Conservation (phyloP, 1,284 basidiomycete species). For the Leccinum subfulvum region DNA sequence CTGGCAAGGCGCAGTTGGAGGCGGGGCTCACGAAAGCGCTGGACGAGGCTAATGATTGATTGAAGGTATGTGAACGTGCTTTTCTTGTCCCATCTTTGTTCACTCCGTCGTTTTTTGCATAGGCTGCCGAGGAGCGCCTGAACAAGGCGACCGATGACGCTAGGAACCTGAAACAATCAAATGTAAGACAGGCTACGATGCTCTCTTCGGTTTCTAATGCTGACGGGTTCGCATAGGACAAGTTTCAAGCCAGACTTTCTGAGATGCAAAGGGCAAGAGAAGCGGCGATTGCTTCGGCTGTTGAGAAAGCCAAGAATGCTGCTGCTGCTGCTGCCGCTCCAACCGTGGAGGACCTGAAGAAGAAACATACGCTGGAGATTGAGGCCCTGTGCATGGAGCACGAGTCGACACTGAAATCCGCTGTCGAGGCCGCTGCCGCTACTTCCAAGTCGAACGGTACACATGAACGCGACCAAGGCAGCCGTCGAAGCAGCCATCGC, state of each 20-base stretch:
- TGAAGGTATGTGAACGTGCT: conserved; percentile 43
- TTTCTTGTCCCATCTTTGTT: neutral
- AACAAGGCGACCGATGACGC: conserved; percentile 48
- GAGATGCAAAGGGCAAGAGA: conserved; percentile 40
- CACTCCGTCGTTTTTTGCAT: neutral
- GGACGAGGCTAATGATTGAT: conserved; percentile 55
- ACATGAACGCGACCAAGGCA: conserved; percentile 32
- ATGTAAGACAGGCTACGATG: conserved; percentile 27
- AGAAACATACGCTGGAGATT: conserved; percentile 60
- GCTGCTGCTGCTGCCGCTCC: conserved; percentile 17
- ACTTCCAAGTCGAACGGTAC: conserved; percentile 39
- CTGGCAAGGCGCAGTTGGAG: conserved; percentile 47
- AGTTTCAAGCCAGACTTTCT: conserved; percentile 42
- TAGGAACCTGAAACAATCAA: conserved; percentile 40
- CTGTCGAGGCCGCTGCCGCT: conserved; percentile 41
- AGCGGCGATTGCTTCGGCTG: conserved; percentile 49
- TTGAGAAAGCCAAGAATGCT: conserved; percentile 54
- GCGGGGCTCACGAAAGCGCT: conserved; percentile 53
- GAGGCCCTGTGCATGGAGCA: conserved; percentile 54
- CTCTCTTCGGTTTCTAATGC: neutral
- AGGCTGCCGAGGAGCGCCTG: conserved; percentile 48
- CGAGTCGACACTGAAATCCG: conserved; percentile 53
- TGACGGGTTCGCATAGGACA: conserved; percentile 37
- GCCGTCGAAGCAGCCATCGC: conserved; percentile 51
- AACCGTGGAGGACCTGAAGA: conserved; percentile 41